Evolutionary conservation across 805 yeast genomes (phyloP).

Genomic region (Scheffersomyces amazonensis): DNA sequence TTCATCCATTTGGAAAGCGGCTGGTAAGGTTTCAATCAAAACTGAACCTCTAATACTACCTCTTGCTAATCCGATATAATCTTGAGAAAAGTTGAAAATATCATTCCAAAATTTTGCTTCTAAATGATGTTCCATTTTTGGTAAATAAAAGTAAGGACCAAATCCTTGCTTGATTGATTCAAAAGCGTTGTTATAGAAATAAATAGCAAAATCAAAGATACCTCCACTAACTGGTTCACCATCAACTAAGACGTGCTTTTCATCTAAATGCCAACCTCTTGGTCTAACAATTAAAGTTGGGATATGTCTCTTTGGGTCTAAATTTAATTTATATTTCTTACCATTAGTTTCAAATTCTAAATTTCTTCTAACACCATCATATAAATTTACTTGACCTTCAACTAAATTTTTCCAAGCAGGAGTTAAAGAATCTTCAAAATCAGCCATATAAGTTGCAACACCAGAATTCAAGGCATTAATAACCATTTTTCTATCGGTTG

Average conservation of each 20-base stretch:
- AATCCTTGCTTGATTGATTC: slow-evolving; percentile 59
- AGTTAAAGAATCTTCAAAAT: slow-evolving; percentile 80
- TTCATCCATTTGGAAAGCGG: slow-evolving; percentile 85
- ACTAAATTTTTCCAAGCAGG: slow-evolving; percentile 82
- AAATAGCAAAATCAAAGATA: slow-evolving; percentile 74
- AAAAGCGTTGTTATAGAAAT: slow-evolving; percentile 72
- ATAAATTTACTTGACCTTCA: slow-evolving; percentile 77
- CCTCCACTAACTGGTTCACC: slow-evolving; percentile 79
- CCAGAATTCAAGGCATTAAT: slow-evolving; percentile 76
- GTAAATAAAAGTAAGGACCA: slow-evolving; percentile 81
- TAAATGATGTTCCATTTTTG: slow-evolving; percentile 83
- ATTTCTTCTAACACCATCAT: slow-evolving; percentile 71
- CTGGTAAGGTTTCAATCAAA: slow-evolving; percentile 79
- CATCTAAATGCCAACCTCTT: slow-evolving; percentile 85
- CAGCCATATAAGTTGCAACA: slow-evolving; percentile 83
- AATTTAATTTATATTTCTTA: slow-evolving; percentile 43
- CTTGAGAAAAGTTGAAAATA: slow-evolving; percentile 73
- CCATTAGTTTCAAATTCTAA: slow-evolving; percentile 42
- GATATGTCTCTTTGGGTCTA: slow-evolving; percentile 51
- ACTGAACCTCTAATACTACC: slow-evolving; percentile 83
- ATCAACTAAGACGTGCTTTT: slow-evolving; percentile 66
- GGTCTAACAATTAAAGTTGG: slow-evolving; percentile 84
- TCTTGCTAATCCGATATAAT: slow-evolving; percentile 61
- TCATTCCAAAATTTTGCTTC: slow-evolving; percentile 86
- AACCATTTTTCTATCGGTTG: slow-evolving; percentile 81